Base-by-base conservation (phyloP, 768 basidiomycete genomes). In the Hypholoma sublateritium region DNA sequence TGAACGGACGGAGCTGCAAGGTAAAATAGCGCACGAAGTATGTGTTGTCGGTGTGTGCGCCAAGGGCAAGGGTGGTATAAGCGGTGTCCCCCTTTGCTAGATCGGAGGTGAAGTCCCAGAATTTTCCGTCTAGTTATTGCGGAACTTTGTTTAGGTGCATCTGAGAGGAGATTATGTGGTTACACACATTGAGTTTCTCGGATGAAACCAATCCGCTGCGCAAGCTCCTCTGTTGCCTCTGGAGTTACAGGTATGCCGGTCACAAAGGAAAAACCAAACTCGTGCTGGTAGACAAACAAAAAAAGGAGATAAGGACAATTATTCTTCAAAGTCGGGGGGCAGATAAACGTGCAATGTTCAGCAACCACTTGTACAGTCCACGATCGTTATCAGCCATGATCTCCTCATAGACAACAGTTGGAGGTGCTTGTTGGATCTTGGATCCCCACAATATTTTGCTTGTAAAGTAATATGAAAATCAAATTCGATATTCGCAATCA, bases 51-150 rank as follows among this genome's bases (percentile, higher is more conserved):
- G 82, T 84, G 68, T 99, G 96, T 0, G 93, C 94, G 3, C 83
- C 86, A 6, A 99, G 83, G 0, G 88, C 89, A 44, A 96, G 72
- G 5, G 87, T 91, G 4, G 94, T 93, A 74, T 99, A 99, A 0
- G 96, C 95, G 7, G 94, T 90, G 69, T 99, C 96, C 12, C 94
- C 94, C 64, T 89, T 93, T 16, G 88, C 86, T 19, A 95, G 79
- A 67, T 96, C 87, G 0, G 95, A 85, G 0, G 94, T 97, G 66
- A 98, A 96, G 66, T 98, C 93, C 95, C 96, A 99, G 72, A 98
- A 95, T 56, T 85, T 87, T 34, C 95, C 96, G 65, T 98, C 93
- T 95, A 42, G 43, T 24, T 44, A 52, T 19, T 47, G 41, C 32
- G 2, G 53, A n/a, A 34, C 11, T 32, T 32, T 32, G 28, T 32